Evolutionary conservation across 75 land plant species (phyloP), one percentile per base, ranked within the genome.

Genomic region (Cupressus sempervirens): DNA sequence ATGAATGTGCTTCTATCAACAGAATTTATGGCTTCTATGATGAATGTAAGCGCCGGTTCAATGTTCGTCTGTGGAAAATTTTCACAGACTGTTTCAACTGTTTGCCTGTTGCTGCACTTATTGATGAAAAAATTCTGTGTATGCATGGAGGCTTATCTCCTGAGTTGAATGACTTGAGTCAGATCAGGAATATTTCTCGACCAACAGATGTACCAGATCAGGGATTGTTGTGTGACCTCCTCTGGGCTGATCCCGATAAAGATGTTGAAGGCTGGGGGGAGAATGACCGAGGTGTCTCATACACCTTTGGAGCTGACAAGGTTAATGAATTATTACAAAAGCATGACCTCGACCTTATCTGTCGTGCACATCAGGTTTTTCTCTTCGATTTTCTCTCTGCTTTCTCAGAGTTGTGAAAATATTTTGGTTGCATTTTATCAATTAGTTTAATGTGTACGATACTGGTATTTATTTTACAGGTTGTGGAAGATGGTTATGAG

Each of bases 61-160:
- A 90, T 56, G 88, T 92, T 62, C 88, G 91, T 3, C 82, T 92
- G 15, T 92, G 94, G 94, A 91, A 88, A 90, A 38, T 72, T 50
- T 92, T 91, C 90, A 91, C 90, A 35, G 92, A 92, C 10, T 90
- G 93, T 87, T 92, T 92, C 91, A 92, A 92, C 83, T 91, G 91
- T 54, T 83, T 92, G 82, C 94, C 92, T 6, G 94, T 92, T 38
- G 89, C 94, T 43, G 94, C 94, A 32, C 41, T 92, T 7, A 82
- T 92, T 15, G 94, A 92, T 67, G 94, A 89, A 75, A 92, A 92
- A 82, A 92, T 92, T 38, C 54, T 92, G 11, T 92, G 94, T 82
- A 92, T 91, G 94, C 94, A 92, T 81, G 94, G 94, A 30, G 94
- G 94, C 14, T 86, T 92, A 32, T 92, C 94, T n/a, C 94, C 94